Percentiles rank a stretch among this genome's conserved stretches.
phyloP scores from a whole-genome alignment of 2,329 filamentous ascomycete genomes.

The Hypoxylon sp. region DNA sequence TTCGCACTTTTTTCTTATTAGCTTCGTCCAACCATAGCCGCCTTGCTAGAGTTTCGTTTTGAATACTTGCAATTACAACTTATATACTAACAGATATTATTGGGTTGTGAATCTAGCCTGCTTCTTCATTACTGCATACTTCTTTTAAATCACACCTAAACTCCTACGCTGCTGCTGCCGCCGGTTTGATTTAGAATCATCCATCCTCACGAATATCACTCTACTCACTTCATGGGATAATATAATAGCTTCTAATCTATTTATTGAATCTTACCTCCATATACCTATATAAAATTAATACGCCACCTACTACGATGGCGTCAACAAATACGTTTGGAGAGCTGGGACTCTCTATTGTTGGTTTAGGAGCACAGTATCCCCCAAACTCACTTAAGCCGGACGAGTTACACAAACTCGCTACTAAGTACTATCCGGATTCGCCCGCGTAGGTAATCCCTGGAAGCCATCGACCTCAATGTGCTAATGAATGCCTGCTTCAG shows the following conservation, averaged over 20 bases:
- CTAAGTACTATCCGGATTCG: slow-evolving; percentile 72
- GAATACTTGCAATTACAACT: slow-evolving; percentile 7
- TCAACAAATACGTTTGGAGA: slow-evolving; percentile 61
- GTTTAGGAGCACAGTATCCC: slow-evolving; percentile 73
- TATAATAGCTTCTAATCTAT: background rate
- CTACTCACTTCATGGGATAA: background rate
- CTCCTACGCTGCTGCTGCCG: background rate
- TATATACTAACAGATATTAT: slow-evolving; percentile 2
- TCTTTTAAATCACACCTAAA: background rate
- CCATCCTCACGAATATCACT: background rate
- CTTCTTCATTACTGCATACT: background rate
- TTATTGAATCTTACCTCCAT: background rate
- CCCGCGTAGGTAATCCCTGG: slow-evolving; percentile 65
- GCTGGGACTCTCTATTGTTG: slow-evolving; percentile 73
- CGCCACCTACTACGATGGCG: slow-evolving; percentile 56
- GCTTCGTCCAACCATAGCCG: slow-evolving; percentile 6
- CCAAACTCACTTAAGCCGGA: slow-evolving; percentile 66
- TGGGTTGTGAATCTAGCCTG: slow-evolving; percentile 1
- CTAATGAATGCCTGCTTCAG: slow-evolving; percentile 55
- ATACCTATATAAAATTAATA: background rate
- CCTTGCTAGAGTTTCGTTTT: slow-evolving; percentile 11
- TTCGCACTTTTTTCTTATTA: slow-evolving; percentile 8
- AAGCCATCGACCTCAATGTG: background rate
- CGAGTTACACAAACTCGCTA: slow-evolving; percentile 66
- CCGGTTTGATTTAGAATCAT: background rate